Base-by-base conservation (phyloP, 2,329 filamentous ascomycete genomes). In the Colletotrichum spaethianum region DNA sequence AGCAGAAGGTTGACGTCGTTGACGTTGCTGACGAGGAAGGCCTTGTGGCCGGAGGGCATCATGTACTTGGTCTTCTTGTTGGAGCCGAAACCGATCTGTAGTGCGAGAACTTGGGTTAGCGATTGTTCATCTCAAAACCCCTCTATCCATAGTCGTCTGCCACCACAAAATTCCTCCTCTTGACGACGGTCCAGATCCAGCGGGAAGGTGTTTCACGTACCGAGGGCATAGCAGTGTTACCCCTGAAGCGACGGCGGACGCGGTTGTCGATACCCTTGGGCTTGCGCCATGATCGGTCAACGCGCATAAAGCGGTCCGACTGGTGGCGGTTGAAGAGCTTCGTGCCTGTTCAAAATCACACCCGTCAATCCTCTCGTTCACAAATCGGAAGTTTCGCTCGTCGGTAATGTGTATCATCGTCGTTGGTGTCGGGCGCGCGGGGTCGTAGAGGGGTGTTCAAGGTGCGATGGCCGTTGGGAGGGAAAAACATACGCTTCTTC, bases 211-310 rank as follows among this genome's bases (percentile, higher is more conserved):
- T 75, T 72, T 72, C 77, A 91, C 94, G 85, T 95, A 98, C 96
- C 90, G 95, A 97, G 88, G 96, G 96, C 96, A 99, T 98, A 83
- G 92, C 91, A 87, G 93, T 93, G 88, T 94, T 94, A 83, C 96
- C 94, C 88, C 94, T 95, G 91, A 99, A 99, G 80, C 96, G 94
- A 91, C 96, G 92, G 85, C 96, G 94, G 85, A 99, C 96, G 83
- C 94, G 90, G 90, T 95, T 97, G 89, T 99, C 96, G 87, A 99
- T 99, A 94, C 96, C 96, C 94, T 99, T 99, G 80, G 96, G 96
- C 92, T 98, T 99, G 89, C 96, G 93, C 96, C 96, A 99, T 91
- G 91, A 93, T 79, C 93, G 85, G 83, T 90, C 92, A 80, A 98
- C 92, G 85, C 96, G 93, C 89, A 92, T 98, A 91, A 97, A 99